These are phyloP conservation scores for Liriodendron chinense DNA, from an alignment of 164 flowering plant genomes.

Conservation along the genomic window DNA sequence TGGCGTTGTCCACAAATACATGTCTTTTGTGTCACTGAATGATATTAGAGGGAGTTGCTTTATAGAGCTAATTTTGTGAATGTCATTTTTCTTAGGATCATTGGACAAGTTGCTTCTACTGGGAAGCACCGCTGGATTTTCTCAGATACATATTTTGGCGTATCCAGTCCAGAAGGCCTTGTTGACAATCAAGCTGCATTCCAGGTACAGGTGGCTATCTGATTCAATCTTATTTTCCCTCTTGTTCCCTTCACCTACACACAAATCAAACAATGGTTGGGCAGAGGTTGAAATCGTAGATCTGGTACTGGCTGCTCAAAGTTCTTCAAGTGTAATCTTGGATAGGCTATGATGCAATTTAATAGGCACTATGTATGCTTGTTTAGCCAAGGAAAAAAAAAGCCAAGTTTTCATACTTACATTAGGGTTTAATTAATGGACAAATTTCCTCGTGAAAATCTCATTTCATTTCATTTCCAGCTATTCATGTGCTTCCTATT, in stretches of 20 bases:
- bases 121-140: conserved; percentile 62
- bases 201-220: conserved; percentile 34
- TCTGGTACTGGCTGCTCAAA: background rate
- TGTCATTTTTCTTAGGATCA: conserved; percentile 31
- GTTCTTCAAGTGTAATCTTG: background rate
- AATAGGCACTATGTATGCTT: background rate
- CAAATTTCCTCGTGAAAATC: background rate
- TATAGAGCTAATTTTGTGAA: conserved; percentile 10
- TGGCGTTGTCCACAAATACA: background rate
- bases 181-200: conserved; percentile 25
- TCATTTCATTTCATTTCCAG: background rate
- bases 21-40: background rate
- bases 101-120: conserved; percentile 65
- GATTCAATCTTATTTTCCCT: background rate
- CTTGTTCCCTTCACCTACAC: background rate
- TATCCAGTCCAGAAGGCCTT: conserved; percentile 23
- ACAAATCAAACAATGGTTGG: background rate
- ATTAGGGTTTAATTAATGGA: background rate
- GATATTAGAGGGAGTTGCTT: background rate
- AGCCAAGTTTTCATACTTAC: background rate
- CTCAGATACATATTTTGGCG: conserved; percentile 37
- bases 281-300: background rate
- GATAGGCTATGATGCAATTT: background rate
- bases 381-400: background rate
- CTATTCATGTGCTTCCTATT: background rate